Conservation (phyloP, 306 rosid species). For the Trifolium pratense region DNA sequence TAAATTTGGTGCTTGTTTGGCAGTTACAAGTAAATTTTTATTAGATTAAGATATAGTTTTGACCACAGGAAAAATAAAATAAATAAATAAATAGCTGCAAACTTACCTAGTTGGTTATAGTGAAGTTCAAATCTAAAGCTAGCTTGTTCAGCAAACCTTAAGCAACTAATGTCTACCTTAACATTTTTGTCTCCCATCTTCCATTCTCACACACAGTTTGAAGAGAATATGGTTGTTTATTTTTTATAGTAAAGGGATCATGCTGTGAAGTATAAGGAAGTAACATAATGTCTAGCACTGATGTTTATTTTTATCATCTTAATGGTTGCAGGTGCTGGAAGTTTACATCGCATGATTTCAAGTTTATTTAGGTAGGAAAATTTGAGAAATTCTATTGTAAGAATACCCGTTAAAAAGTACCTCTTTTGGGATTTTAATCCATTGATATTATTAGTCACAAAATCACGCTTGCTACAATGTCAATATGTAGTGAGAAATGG, state of each 20-base stretch:
- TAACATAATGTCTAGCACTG: constrained; percentile 6
- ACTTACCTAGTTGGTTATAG: constrained; percentile 19
- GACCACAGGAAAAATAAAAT: no score
- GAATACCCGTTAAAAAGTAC: constrained; percentile 13
- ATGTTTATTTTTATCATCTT: constrained; percentile 5
- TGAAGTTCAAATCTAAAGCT: constrained; percentile 16
- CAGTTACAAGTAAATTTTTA: no score
- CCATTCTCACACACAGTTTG: constrained; percentile 1
- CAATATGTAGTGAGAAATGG: constrained; percentile 26
- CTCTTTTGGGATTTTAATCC: constrained; percentile 11
- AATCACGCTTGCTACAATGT: constrained; percentile 17
- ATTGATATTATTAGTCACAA: constrained; percentile 22
- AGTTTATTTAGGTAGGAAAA: constrained; percentile 27
- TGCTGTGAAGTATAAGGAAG: constrained; percentile 12
- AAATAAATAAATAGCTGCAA: no score
- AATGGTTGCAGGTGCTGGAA: constrained; percentile 41
- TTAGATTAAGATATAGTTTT: no score
- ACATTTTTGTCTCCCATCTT: constrained; percentile 17
- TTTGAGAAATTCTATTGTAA: constrained; percentile 34
- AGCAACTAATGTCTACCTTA: constrained; percentile 6
- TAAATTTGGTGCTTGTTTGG: no score
- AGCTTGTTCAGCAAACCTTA: not conserved
- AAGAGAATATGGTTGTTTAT: constrained; percentile 30
- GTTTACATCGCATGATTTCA: constrained; percentile 30
- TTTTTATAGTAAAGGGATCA: constrained; percentile 12